phyloP scores from a whole-genome alignment of 805 yeast genomes.

The Metschnikowia sp. region DNA sequence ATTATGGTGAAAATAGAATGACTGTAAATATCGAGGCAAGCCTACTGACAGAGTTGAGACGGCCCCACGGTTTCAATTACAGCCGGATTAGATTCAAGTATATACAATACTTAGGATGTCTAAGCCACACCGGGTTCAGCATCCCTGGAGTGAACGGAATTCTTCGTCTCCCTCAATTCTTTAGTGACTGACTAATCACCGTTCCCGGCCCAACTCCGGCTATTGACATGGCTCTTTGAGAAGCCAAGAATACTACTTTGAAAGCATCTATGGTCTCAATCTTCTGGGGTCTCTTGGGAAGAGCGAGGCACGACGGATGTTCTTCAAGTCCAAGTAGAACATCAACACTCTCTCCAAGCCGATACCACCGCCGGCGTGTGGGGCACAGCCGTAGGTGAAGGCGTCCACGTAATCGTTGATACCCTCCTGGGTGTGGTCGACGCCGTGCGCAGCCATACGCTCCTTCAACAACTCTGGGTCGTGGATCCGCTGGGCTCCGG shows the following conservation, averaged over 20 bases:
- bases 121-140: too few species aligned
- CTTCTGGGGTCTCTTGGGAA: slow-evolving; percentile 99
- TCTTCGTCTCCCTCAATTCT: too few species aligned
- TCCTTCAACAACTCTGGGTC: slow-evolving; percentile 79
- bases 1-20: too few species aligned
- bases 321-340: slow-evolving; percentile 96
- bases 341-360: slow-evolving; percentile 98
- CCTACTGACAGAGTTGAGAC: too few species aligned
- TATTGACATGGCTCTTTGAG: too few species aligned
- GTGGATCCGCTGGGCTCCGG: slow-evolving; percentile 99
- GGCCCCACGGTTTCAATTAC: too few species aligned
- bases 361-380: slow-evolving; percentile 99
- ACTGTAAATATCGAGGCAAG: too few species aligned
- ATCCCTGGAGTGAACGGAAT: too few species aligned
- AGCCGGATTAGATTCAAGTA: too few species aligned
- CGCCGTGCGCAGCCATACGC: slow-evolving; percentile 80
- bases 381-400: slow-evolving; percentile 92
- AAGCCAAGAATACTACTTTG: not conserved
- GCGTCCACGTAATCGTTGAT: slow-evolving; percentile 89
- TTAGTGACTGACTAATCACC: too few species aligned
- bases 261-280: slow-evolving; percentile 62
- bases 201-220: too few species aligned
- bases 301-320: slow-evolving; percentile 95
- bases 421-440: slow-evolving; percentile 79
- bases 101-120: too few species aligned